Evolutionary conservation across 257 asterid species (phyloP).

Genomic region (Solanum pennellii): DNA sequence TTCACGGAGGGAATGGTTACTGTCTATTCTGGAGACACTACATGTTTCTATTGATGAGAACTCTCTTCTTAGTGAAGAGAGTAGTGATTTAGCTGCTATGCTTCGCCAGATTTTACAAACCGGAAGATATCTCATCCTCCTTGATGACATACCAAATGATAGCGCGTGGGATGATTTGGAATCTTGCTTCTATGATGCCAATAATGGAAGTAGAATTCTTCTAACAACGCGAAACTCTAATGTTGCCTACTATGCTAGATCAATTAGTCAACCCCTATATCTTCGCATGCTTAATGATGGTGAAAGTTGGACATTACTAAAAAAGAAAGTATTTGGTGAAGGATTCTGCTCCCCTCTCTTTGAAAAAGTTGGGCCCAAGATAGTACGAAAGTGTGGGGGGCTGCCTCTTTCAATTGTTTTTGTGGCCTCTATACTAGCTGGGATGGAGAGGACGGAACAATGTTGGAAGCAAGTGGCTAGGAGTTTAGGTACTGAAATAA

Average conservation of each 20-base stretch:
- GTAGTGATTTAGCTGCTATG: neutral
- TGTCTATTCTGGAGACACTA: rapidly evolving
- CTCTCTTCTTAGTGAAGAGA: rapidly evolving
- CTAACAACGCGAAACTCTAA: neutral
- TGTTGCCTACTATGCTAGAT: rapidly evolving
- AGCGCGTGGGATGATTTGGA: neutral
- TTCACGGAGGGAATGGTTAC: neutral
- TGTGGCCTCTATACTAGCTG: neutral
- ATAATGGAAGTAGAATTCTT: neutral
- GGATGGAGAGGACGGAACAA: neutral
- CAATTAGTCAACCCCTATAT: neutral
- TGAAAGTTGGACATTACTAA: neutral
- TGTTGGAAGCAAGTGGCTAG: neutral
- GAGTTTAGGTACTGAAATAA: neutral
- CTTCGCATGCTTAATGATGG: rapidly evolving
- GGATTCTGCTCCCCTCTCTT: rapidly evolving
- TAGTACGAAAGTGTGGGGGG: neutral
- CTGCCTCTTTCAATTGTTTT: neutral
- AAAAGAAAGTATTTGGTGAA: neutral
- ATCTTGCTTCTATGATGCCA: neutral
- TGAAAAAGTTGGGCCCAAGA: neutral
- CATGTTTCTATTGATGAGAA: rapidly evolving
- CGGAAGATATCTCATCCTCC: neutral
- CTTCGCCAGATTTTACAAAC: neutral
- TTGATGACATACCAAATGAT: neutral